A percentile compares a stretch with the other conserved stretches of the same genome.
phyloP scores from a whole-genome alignment of 306 rosid species.

The Cucumis hystrix region DNA sequence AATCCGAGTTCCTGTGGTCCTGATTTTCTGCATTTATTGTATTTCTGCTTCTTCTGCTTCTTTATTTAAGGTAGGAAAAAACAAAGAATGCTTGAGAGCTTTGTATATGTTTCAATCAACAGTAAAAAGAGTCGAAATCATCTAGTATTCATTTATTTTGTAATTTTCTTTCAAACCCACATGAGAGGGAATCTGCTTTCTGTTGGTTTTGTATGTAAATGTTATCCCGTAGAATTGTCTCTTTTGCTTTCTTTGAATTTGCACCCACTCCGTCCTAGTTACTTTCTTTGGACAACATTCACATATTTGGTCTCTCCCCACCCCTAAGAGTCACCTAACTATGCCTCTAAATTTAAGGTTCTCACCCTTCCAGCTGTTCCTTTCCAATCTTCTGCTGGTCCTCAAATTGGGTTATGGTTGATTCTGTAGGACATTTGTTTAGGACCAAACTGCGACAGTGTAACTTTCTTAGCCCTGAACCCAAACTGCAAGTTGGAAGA shows the following conservation, averaged over 20 bases:
- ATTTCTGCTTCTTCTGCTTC: neutral
- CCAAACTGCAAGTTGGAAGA: neutral
- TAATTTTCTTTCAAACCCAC: neutral
- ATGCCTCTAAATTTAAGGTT: neutral
- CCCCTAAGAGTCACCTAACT: conserved; percentile 3
- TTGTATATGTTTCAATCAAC: neutral
- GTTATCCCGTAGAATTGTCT: conserved; percentile 3
- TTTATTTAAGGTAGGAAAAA: neutral
- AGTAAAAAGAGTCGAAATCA: neutral
- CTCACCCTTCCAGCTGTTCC: neutral
- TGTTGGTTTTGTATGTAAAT: neutral
- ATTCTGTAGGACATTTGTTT: conserved; percentile 5
- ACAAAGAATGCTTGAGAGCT: neutral
- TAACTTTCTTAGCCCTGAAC: neutral
- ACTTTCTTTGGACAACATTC: conserved; percentile 5
- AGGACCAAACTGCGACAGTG: neutral
- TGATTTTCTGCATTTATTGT: neutral
- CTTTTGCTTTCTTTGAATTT: neutral
- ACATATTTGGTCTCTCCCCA: neutral
- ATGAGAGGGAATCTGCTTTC: neutral
- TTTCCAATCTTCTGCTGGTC: neutral
- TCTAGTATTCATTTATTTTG: neutral
- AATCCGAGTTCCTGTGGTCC: conserved; percentile 6
- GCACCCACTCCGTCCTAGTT: neutral
- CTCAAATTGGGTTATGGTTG: neutral